Base-by-base conservation (phyloP, 179 eudicot species). In the Patellifolia procumbens region DNA sequence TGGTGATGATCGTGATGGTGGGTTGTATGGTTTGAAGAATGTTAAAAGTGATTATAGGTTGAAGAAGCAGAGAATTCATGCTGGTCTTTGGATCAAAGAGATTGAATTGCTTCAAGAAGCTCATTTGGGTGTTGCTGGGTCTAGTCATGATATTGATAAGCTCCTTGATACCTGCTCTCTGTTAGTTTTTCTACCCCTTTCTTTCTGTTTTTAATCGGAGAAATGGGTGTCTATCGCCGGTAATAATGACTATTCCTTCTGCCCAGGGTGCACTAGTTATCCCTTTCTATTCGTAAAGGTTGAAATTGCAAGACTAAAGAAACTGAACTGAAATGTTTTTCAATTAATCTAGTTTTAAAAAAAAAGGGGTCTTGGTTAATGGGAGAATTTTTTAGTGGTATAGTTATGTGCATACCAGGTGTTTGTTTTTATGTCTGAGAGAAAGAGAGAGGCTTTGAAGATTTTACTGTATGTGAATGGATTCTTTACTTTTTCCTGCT, bases 11-110 rank as follows among this genome's bases (percentile, higher is more conserved):
- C 19, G 5, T 16, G 32, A 42, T 37, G 70, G 28, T 24, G 85
- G 80, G 45, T 60, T 79, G 74, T 88, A 87, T 73, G 82, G 90
- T 39, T 79, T 94, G 90, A 90, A 89, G 89, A 91, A 82, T 82
- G 79, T 90, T 31, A 89, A 93, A 84, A 87, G 51, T 84, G 99
- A 93, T 86, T 95, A 95, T 74, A 76, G 99, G 64, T 55, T 93
- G 84, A 90, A 81, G 92, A 95, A 95, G 80, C 99, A 95, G 90
- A 88, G 86, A 76, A 75, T 95, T 53, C 99, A 95, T 85, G 90
- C 95, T 60, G 87, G 89, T 53, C 86, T 95, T 83, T 95, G 99
- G 99, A 79, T 78, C 58, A 90, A 90, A 29, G 97, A 93, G 88
- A 93, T 95, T 82, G 93, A 93, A 80, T 87, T 85, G 77, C 81